These are phyloP conservation scores for Fusarium zealandicum DNA, from an alignment of 2,329 filamentous ascomycete species.

Conservation along the genomic window DNA sequence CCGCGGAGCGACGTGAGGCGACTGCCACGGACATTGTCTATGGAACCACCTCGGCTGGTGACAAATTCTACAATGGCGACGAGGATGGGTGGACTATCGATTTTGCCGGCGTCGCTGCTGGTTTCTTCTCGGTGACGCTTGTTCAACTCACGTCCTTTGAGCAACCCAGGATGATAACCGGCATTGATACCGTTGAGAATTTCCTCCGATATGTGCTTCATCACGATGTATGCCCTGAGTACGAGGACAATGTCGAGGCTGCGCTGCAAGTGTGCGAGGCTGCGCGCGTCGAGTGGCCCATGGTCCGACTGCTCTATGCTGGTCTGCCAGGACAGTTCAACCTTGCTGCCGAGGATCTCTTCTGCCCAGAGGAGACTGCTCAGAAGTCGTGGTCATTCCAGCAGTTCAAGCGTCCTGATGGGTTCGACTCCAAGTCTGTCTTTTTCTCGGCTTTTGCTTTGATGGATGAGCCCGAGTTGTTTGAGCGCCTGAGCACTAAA, in stretches of 20 bases:
- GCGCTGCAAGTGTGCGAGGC: slow-evolving; percentile 72
- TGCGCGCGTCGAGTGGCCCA: slow-evolving; percentile 72
- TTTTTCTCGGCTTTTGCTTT: slow-evolving; percentile 56
- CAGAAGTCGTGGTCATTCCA: slow-evolving; percentile 42
- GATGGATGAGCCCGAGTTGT: slow-evolving; percentile 44
- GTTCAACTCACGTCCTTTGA: slow-evolving; percentile 64
- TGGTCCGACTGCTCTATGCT: slow-evolving; percentile 58
- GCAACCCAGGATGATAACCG: slow-evolving; percentile 59
- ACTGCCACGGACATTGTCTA: slow-evolving; percentile 69
- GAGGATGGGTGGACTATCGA: slow-evolving; percentile 76
- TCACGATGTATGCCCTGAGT: slow-evolving; percentile 87
- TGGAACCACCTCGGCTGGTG: slow-evolving; percentile 51
- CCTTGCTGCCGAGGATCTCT: slow-evolving; percentile 73
- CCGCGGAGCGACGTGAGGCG: slow-evolving; percentile 67
- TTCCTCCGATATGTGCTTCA: slow-evolving; percentile 88
- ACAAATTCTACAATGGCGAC: slow-evolving; percentile 58
- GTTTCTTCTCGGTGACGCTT: slow-evolving; percentile 73
- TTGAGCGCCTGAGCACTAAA: slow-evolving; percentile 38
- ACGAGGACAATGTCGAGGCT: slow-evolving; percentile 68
- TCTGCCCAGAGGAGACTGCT: slow-evolving; percentile 51
- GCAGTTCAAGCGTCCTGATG: slow-evolving; percentile 45
- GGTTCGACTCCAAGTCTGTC: slow-evolving; percentile 51
- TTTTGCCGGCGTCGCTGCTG: slow-evolving; percentile 78
- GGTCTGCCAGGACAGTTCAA: slow-evolving; percentile 82
- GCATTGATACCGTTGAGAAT: slow-evolving; percentile 75